phyloP scores from a whole-genome alignment of 1,139 yeast species.

The Yamadazyma sp. region DNA sequence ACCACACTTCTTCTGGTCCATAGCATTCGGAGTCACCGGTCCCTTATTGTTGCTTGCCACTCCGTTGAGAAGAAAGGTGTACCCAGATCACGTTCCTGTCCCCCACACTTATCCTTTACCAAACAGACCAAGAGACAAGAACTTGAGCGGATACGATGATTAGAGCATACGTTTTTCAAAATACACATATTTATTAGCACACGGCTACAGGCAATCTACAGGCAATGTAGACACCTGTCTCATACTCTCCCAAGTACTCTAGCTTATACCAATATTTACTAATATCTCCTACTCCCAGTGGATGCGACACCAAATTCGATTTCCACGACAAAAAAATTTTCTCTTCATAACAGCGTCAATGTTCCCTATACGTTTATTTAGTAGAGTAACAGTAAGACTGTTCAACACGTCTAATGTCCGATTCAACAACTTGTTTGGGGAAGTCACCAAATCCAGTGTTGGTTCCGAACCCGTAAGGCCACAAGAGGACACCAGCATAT shows the following conservation, averaged over 20 bases:
- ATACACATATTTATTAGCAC: neutral
- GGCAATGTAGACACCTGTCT: no score
- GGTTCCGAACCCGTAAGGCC: constrained; percentile 5
- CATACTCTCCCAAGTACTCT: no score
- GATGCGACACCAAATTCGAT: constrained; percentile 1
- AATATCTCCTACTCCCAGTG: neutral
- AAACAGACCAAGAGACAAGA: constrained; percentile 50
- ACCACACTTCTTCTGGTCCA: constrained; percentile 77
- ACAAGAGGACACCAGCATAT: constrained; percentile 10
- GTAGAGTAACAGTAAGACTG: constrained; percentile 11
- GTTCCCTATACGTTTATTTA: constrained; percentile 1
- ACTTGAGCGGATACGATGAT: constrained; percentile 52
- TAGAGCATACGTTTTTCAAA: constrained; percentile 1
- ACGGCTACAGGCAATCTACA: no score
- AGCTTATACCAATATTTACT: neutral
- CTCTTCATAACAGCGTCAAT: neutral
- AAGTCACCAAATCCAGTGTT: constrained; percentile 23
- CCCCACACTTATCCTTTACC: constrained; percentile 74
- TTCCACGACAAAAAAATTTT: constrained; percentile 1
- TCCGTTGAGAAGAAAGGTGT: constrained; percentile 72
- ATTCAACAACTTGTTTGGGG: constrained; percentile 26
- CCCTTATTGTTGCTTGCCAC: constrained; percentile 63
- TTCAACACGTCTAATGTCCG: constrained; percentile 14
- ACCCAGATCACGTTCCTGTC: constrained; percentile 65
- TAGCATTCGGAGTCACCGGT: constrained; percentile 64